Percentiles rank a stretch among this genome's conserved stretches.
Evolutionary conservation across 805 yeast genomes (phyloP).

Genomic region (Lipomyces orientalis): DNA sequence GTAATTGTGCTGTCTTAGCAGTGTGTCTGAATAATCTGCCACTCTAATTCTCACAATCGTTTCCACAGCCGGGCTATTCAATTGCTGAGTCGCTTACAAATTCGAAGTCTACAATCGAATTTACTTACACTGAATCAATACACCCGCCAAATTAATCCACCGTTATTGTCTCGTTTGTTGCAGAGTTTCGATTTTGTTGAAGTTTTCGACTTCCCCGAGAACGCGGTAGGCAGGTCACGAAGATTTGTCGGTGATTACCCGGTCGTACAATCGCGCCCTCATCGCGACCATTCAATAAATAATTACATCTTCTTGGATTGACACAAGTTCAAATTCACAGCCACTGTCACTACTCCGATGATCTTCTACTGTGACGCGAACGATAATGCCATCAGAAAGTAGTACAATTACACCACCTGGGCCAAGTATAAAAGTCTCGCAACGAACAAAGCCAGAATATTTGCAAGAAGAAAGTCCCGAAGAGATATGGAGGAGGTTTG

Average conservation of each 20-base stretch:
- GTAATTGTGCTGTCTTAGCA: too few relatives aligned
- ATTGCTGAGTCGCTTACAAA: background rate
- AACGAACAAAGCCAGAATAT: background rate
- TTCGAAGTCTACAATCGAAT: background rate
- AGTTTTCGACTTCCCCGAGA: too few relatives aligned
- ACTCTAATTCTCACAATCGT: background rate
- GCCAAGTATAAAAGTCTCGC: background rate
- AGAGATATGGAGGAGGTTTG: conserved; percentile 22
- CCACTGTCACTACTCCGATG: background rate
- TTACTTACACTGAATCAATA: background rate
- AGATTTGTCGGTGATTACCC: too few relatives aligned
- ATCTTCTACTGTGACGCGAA: background rate
- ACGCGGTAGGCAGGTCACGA: too few relatives aligned
- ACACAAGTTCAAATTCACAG: background rate
- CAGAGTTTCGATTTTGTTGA: too few relatives aligned
- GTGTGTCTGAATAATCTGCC: background rate
- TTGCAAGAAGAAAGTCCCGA: conserved; percentile 17
- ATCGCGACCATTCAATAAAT: too few relatives aligned
- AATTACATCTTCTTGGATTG: too few relatives aligned
- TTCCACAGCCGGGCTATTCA: background rate
- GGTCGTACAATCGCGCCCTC: too few relatives aligned
- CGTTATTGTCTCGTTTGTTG: background rate
- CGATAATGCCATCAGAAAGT: background rate
- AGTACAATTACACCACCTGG: background rate
- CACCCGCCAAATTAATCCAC: background rate